Evolutionary conservation across 225 moss, liverwort and hornwort species (phyloP).

Genomic region (Physcomitrellopsis africana): DNA sequence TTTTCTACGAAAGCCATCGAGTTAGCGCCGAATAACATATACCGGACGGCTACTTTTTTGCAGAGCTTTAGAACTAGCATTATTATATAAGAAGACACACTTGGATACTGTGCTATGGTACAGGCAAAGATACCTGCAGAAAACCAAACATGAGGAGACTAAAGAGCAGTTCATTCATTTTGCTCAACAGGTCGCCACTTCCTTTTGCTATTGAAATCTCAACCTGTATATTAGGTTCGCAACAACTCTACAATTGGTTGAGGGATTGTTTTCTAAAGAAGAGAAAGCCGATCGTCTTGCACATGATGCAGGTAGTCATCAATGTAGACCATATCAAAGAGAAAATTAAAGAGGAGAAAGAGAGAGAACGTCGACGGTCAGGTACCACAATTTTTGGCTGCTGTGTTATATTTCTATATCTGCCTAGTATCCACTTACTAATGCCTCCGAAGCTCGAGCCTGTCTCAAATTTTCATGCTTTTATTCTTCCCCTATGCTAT

Average conservation of each 20-base stretch:
- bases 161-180: conserved; percentile 76
- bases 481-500: background rate
- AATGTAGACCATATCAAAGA: conserved; percentile 50
- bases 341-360: conserved; percentile 72
- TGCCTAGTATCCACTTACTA: background rate
- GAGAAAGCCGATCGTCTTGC: background rate
- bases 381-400: conserved; percentile 18
- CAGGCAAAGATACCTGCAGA: conserved; percentile 65
- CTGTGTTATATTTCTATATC: background rate
- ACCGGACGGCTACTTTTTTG: background rate
- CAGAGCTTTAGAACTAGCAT: conserved; percentile 86
- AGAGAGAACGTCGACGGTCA: conserved; percentile 43
- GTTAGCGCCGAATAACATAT: background rate
- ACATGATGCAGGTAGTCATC: conserved; percentile 55
- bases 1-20: background rate
- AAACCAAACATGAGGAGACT: conserved; percentile 58
- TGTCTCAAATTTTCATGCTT: background rate
- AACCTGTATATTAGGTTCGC: background rate
- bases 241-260: background rate
- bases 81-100: conserved; percentile 64
- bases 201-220: background rate
- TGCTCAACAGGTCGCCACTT: conserved; percentile 54
- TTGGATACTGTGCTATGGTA: conserved; percentile 84
- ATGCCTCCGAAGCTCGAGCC: background rate
- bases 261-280: background rate